Evolutionary conservation across 176 grass and related monocot genomes (phyloP), one percentile per base, ranked within the genome.

Genomic region (Luzula sylvatica): DNA sequence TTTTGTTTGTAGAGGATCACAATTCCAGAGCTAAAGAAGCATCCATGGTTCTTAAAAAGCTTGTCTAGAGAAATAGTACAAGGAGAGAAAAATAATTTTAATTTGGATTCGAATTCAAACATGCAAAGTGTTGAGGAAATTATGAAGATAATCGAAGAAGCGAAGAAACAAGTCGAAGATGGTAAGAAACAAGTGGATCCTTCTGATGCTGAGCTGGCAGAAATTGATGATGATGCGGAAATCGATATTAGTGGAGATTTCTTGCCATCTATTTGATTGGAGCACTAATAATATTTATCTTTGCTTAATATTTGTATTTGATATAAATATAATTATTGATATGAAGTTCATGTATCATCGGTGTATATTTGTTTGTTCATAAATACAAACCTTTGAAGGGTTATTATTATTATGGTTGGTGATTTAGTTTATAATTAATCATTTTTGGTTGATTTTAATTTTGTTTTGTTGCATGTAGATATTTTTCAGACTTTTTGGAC

Each of bases 41-140:
- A 86, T 46, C 80, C 77, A 1, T 89, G 90, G 90, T 89, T 86
- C 66, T 65, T 86, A 45, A 88, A 89, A 78, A 88, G 83, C 63
- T 38, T 95, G 15, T 71, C 90, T 0, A 78, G 42, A 61, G 90
- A 95, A 48, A 82, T 95, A 48, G 58, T 75, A 18, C 77, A 82
- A 62, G 65, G 77, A 20, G 84, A 86, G 66, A 85, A 57, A 56
- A 76, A 56, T 27, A 86, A 72, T 53, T 82, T 58, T 35, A 66
- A 75, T 57, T 60, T 15, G 9, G 51, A 88, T 25, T 2, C 38
- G 16, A 52, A 35, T 26, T 12, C 20, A 7, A 40, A 48, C 14
- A 26, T 42, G 12, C 90, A 89, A 66, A 70, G 70, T 2, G 35
- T 95, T 2, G 80, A 95, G 21, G 90, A 95, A 53, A 82, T 86